Conservation (phyloP, 2,329 filamentous ascomycete species). For the Phyllosticta capitalensis region DNA sequence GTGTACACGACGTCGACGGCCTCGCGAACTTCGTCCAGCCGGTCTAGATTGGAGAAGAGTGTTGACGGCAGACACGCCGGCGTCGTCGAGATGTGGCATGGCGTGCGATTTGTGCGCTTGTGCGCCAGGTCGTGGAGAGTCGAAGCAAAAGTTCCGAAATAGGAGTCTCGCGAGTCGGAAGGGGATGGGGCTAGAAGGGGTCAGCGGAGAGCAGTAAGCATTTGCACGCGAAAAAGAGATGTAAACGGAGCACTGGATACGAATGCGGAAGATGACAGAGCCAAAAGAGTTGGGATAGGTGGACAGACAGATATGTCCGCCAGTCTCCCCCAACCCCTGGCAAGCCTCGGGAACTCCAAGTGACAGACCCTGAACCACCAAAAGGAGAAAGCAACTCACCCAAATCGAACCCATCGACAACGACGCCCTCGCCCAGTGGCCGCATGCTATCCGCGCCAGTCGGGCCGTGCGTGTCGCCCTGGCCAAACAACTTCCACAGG, state of each 20-base stretch:
- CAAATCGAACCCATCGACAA: slow-evolving; percentile 9
- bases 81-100: slow-evolving; percentile 1
- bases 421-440: slow-evolving; percentile 3
- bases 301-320: background rate
- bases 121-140: slow-evolving; percentile 4
- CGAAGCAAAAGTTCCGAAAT: background rate
- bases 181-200: background rate
- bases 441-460: background rate
- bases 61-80: slow-evolving; percentile 13
- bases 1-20: background rate
- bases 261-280: no score
- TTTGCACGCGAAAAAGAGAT: background rate
- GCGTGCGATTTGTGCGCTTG: slow-evolving; percentile 3
- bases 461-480: slow-evolving; percentile 4
- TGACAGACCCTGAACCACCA: background rate
- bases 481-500: slow-evolving; percentile 9
- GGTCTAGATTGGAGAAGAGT: slow-evolving; percentile 11
- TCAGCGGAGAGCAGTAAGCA: background rate
- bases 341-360: background rate
- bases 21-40: background rate
- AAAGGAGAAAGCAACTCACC: background rate
- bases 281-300: no score
- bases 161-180: background rate
- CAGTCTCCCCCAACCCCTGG: background rate
- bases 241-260: no score